Evolutionary conservation across 1,139 yeast genomes (phyloP).

Genomic region (Fermentozyma sake): DNA sequence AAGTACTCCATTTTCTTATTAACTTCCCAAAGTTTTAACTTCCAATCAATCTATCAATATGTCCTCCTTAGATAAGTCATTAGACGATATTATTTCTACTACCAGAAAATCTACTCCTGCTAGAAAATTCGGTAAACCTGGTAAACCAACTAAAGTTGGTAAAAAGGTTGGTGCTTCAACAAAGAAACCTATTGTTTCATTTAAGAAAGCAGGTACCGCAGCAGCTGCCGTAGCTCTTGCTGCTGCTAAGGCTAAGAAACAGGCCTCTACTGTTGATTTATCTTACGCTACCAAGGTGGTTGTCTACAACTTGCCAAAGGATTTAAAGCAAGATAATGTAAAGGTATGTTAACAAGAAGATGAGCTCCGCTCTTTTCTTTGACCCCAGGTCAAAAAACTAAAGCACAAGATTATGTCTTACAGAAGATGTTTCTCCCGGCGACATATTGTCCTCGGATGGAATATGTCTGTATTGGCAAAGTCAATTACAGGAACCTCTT

Average conservation of each 20-base stretch:
- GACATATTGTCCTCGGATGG: no score
- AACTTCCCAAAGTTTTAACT: no score
- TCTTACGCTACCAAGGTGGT: conserved; percentile 68
- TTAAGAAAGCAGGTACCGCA: conserved; percentile 32
- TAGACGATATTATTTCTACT: conserved; percentile 89
- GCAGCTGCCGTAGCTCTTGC: conserved; percentile 28
- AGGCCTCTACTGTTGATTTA: conserved; percentile 36
- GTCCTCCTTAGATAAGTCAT: conserved; percentile 81
- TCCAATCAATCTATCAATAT: conserved; percentile 12
- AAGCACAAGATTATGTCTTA: no score
- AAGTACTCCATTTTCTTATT: no score
- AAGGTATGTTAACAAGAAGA: conserved; percentile 70
- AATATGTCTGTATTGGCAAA: no score
- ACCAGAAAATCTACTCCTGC: conserved; percentile 23
- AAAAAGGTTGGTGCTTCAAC: conserved; percentile 25
- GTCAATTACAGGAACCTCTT: no score
- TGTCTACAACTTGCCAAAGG: conserved; percentile 75
- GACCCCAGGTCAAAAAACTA: no score
- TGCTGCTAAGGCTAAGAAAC: conserved; percentile 14
- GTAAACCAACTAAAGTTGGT: conserved; percentile 24
- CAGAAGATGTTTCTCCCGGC: no score
- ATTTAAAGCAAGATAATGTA: conserved; percentile 70
- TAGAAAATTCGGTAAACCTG: conserved; percentile 17
- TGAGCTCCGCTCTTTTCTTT: no score
- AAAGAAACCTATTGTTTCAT: conserved; percentile 34